Conservation (phyloP, 495 filamentous ascomycete species). For the Aspergillus biplanus region DNA sequence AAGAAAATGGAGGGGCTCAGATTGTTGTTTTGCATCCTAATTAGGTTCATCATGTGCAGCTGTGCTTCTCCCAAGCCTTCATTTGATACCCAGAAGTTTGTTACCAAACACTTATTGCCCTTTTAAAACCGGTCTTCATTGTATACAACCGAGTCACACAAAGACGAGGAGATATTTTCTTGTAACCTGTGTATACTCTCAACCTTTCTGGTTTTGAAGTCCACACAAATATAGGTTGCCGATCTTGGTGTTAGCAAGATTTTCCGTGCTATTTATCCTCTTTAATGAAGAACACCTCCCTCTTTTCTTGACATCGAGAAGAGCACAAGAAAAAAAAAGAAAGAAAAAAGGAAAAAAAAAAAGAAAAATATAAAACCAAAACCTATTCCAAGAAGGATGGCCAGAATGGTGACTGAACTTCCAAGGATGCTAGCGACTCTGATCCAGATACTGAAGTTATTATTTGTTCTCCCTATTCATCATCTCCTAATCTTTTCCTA, state of each 20-base stretch:
- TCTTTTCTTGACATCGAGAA: slow-evolving; percentile 7
- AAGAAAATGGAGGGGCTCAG: slow-evolving; percentile 24
- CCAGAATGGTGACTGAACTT: slow-evolving; percentile 32
- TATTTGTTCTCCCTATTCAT: slow-evolving; percentile 34
- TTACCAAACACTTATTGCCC: slow-evolving; percentile 35
- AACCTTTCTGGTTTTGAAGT: slow-evolving; percentile 17
- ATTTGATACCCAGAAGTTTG: slow-evolving; percentile 49
- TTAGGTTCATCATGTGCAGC: slow-evolving; percentile 32
- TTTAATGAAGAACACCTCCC: slow-evolving; percentile 22
- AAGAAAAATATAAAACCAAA: slow-evolving; percentile 11
- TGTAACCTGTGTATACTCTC: slow-evolving; percentile 29
- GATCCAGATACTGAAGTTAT: slow-evolving; percentile 40
- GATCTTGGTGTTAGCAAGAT: slow-evolving; percentile 23
- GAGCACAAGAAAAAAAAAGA: slow-evolving; percentile 17
- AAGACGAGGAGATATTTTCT: slow-evolving; percentile 16
- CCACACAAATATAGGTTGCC: slow-evolving; percentile 15
- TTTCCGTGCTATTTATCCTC: slow-evolving; percentile 22
- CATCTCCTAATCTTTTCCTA: slow-evolving; percentile 44
- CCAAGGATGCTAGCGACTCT: slow-evolving; percentile 39
- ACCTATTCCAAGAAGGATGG: slow-evolving; percentile 4
- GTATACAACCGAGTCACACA: slow-evolving; percentile 25
- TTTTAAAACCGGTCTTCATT: slow-evolving; percentile 24
- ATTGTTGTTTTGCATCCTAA: slow-evolving; percentile 25
- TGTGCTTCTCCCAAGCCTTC: slow-evolving; percentile 39
- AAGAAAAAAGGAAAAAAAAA: slow-evolving; percentile 30